These are phyloP conservation scores for Gamsiella multidivaricata DNA, from an alignment of 192 early-diverging fungal species.

Conservation along the genomic window DNA sequence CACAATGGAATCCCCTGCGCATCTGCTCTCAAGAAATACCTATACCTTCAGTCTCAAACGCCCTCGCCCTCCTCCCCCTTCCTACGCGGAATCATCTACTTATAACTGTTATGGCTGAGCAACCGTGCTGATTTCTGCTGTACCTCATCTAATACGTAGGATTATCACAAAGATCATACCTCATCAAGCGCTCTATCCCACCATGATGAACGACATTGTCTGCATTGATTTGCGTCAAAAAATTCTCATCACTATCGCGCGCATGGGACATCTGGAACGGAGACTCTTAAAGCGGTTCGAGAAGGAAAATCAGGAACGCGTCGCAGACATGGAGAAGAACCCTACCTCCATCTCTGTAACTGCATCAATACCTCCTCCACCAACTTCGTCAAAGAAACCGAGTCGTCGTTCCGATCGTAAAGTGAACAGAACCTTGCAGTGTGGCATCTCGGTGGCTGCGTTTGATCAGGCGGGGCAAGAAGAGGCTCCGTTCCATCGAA, in stretches of 20 bases:
- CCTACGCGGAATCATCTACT: too few relatives aligned
- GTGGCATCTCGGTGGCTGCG: too few relatives aligned
- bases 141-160: constrained; percentile 8
- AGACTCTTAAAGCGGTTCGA: constrained; percentile 38
- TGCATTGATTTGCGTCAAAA: constrained; percentile 54
- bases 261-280: constrained; percentile 42
- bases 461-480: neutral
- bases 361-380: neutral
- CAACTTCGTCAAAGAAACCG: neutral
- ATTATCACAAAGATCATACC: constrained; percentile 50
- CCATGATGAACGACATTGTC: constrained; percentile 54
- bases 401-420: neutral
- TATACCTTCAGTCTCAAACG: too few relatives aligned
- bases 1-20: too few relatives aligned
- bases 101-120: too few relatives aligned
- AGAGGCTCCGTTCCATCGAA: neutral
- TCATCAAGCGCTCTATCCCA: constrained; percentile 21
- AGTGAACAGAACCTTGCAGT: too few relatives aligned
- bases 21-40: too few relatives aligned
- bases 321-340: neutral
- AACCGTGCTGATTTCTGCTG: too few relatives aligned
- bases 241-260: constrained; percentile 26
- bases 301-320: constrained; percentile 26
- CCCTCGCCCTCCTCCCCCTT: too few relatives aligned
- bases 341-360: neutral